Evolutionary conservation across 257 asterid species (phyloP).

Genomic region (Nicotiana otophora): DNA sequence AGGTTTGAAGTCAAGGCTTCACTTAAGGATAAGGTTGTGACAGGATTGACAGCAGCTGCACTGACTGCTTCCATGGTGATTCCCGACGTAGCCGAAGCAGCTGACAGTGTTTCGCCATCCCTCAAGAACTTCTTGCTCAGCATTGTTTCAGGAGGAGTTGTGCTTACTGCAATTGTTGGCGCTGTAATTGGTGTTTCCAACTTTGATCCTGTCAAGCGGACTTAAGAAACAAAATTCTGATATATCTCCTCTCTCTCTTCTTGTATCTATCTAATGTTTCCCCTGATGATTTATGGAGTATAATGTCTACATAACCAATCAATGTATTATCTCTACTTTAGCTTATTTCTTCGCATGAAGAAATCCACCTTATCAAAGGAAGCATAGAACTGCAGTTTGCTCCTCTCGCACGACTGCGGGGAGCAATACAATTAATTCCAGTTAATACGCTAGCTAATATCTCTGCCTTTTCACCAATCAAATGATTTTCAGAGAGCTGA

Average conservation of each 20-base stretch:
- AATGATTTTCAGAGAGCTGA: background rate
- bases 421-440: background rate
- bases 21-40: slow-evolving; percentile 64
- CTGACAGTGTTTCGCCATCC: slow-evolving; percentile 56
- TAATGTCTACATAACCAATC: slow-evolving; percentile 4
- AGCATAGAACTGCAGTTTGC: background rate
- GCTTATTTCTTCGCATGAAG: background rate
- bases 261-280: slow-evolving; percentile 29
- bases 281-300: slow-evolving; percentile 11
- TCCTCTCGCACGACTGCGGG: background rate
- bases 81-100: slow-evolving; percentile 80
- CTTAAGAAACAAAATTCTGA: slow-evolving; percentile 29
- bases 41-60: slow-evolving; percentile 79
- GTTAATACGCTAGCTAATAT: background rate
- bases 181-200: slow-evolving; percentile 70
- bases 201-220: slow-evolving; percentile 83
- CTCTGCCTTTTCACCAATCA: background rate
- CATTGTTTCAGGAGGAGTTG: slow-evolving; percentile 75
- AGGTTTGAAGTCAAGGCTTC: slow-evolving; percentile 61
- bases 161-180: slow-evolving; percentile 49
- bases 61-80: slow-evolving; percentile 63
- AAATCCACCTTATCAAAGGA: background rate
- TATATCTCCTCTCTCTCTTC: slow-evolving; percentile 13
- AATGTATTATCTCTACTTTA: background rate
- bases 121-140: slow-evolving; percentile 85